A percentile compares a stretch with the other conserved stretches of the same genome.
Conservation (phyloP, 176 grass and related monocot genomes). For the Raddia distichophylla region DNA sequence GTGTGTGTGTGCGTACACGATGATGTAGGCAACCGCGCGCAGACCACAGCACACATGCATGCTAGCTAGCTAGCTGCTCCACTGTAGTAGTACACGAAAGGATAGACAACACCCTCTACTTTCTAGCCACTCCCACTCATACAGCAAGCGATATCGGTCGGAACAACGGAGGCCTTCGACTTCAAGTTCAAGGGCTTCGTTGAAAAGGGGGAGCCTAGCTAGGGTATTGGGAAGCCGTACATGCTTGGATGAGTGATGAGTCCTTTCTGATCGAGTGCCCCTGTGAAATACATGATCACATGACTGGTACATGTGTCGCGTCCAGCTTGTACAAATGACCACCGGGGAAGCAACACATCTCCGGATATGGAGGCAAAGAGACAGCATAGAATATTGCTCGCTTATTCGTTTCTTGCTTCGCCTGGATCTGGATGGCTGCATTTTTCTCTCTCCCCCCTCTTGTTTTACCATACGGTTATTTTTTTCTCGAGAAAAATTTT, state of each 20-base stretch:
- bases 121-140: slow-evolving; percentile 25
- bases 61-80: neutral
- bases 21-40: slow-evolving; percentile 25
- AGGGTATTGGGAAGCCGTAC: slow-evolving; percentile 47
- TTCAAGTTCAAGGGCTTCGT: slow-evolving; percentile 23
- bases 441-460: neutral
- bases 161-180: slow-evolving; percentile 17
- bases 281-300: slow-evolving; percentile 52
- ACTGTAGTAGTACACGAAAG: neutral
- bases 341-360: slow-evolving; percentile 56
- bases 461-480: slow-evolving; percentile 28
- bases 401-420: slow-evolving; percentile 49
- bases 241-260: neutral
- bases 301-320: slow-evolving; percentile 62
- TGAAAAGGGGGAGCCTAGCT: slow-evolving; percentile 34
- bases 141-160: no score
- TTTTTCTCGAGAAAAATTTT: no score
- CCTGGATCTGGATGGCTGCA: neutral
- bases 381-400: slow-evolving; percentile 62
- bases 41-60: slow-evolving; percentile 22
- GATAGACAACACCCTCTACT: slow-evolving; percentile 4
- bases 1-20: neutral
- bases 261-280: slow-evolving; percentile 38
- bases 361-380: slow-evolving; percentile 75
- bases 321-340: slow-evolving; percentile 49